Evolutionary conservation across 805 yeast species (phyloP), one percentile per base, ranked within the genome.

Genomic region (Candida odintsovae): DNA sequence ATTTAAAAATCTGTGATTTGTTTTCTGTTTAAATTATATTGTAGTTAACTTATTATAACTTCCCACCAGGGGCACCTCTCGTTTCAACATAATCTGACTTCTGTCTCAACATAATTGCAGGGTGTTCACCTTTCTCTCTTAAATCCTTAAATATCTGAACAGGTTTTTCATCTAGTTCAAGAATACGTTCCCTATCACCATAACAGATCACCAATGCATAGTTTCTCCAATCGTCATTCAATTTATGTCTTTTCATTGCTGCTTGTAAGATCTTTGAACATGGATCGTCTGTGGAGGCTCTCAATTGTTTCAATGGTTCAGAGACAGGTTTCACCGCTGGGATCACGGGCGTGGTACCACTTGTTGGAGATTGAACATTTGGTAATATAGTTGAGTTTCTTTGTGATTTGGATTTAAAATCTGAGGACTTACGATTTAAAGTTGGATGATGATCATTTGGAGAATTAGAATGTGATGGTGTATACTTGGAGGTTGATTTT

Each of bases 71-170:
- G 0, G 75, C 70, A n/a, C 50, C 54, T 19, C 52, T 55, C 7
- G 40, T 46, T 31, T 56, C 61, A 51, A 66, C 52, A 45, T 63
- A 64, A 43, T 76, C 83, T 33, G 90, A 95, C 43, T 84, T 75
- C 55, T 88, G 94, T 55, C 98, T 71, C 39, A 90, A 73, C 97
- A 90, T 90, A 49, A 90, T 89, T 2, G 94, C 86, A 0, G 98
- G 97, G 59, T 85, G 87, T 53, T 83, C 75, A 1, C 97, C 97
- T 48, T 81, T 76, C 50, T 86, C 96, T 60, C 82, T 89, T 22
- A 92, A 71, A 58, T 86, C 95, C 63, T 88, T 86, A 62, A 89
- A 88, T 10, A 90, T 82, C 33, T 77, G 70, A 8, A 92, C 95
- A 0, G 99, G 99, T 62, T 81, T 86, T 59, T 92, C 99, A 23